These are phyloP conservation scores for Ceratocystis colombiana DNA, from an alignment of 2,329 filamentous ascomycete species.

Conservation along the genomic window DNA sequence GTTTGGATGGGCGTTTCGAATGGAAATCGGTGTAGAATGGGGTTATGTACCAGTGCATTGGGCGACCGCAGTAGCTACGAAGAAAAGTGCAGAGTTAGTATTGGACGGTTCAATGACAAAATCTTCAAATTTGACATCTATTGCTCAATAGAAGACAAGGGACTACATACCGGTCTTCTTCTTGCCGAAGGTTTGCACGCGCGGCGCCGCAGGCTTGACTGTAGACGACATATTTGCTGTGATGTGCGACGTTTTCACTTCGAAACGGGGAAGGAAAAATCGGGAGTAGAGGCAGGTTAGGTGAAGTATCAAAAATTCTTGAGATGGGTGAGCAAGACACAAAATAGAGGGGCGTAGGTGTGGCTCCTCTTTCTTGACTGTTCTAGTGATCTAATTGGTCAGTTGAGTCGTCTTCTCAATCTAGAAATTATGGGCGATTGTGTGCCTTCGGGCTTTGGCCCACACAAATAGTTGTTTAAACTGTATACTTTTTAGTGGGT, in stretches of 20 bases:
- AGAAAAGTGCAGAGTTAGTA: constrained; percentile 9
- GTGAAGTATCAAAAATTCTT: constrained; percentile 26
- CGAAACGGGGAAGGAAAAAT: constrained; percentile 26
- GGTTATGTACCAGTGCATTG: constrained; percentile 60
- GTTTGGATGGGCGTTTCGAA: constrained; percentile 14
- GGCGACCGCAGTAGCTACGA: constrained; percentile 61
- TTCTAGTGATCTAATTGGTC: constrained; percentile 23
- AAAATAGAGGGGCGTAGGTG: constrained; percentile 24
- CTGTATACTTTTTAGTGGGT: constrained; percentile 18
- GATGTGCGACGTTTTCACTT: constrained; percentile 28
- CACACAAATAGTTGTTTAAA: constrained; percentile 17
- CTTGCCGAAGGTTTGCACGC: constrained; percentile 99
- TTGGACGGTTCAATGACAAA: not conserved
- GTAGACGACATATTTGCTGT: constrained; percentile 61
- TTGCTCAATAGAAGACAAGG: not conserved
- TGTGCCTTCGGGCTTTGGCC: constrained; percentile 25
- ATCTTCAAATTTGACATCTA: not conserved
- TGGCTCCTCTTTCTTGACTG: constrained; percentile 24
- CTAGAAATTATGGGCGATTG: constrained; percentile 24
- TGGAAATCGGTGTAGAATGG: constrained; percentile 17
- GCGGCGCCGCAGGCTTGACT: constrained; percentile 39
- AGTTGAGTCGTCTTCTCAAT: constrained; percentile 15
- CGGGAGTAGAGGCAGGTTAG: constrained; percentile 25
- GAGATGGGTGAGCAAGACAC: constrained; percentile 23
- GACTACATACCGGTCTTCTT: constrained; percentile 58